These are phyloP conservation scores for Tulasnella sp. DNA, from an alignment of 768 basidiomycete species.

Conservation along the genomic window DNA sequence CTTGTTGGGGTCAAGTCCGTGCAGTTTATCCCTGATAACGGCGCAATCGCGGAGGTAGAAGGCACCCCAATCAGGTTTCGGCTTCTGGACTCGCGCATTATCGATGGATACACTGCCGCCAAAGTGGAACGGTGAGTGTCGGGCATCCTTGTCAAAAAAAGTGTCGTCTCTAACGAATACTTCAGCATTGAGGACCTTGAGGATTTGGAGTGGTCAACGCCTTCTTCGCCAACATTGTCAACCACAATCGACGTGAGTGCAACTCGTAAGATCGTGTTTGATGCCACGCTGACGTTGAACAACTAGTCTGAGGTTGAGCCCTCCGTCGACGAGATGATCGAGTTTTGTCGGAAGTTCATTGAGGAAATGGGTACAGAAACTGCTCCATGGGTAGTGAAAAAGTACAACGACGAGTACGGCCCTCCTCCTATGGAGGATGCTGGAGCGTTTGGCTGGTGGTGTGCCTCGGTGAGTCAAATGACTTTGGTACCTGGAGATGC, in stretches of 20 bases:
- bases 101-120: slow-evolving; percentile 8
- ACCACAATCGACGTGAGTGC: not conserved
- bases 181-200: not conserved
- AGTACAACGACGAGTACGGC: slow-evolving; percentile 7
- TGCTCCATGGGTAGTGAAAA: slow-evolving; percentile 10
- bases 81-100: not conserved
- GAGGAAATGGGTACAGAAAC: slow-evolving; percentile 6
- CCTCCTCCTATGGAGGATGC: not conserved
- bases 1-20: not conserved
- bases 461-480: slow-evolving; percentile 1
- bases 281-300: not conserved
- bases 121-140: not conserved
- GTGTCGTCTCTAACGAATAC: not conserved
- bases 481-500: not conserved
- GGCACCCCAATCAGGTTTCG: not conserved
- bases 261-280: not conserved
- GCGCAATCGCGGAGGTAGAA: slow-evolving; percentile 2
- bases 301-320: not conserved
- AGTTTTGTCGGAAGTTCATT: slow-evolving; percentile 3
- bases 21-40: slow-evolving; percentile 1
- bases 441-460: slow-evolving; percentile 10
- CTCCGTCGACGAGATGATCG: not conserved
- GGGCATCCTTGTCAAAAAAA: not conserved
- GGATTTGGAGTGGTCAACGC: no score
- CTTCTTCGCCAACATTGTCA: not conserved